A percentile compares a stretch with the other conserved stretches of the same genome.
These are phyloP conservation scores for Fusarium sp. DNA, from an alignment of 2,329 filamentous ascomycete genomes.

Conservation along the genomic window DNA sequence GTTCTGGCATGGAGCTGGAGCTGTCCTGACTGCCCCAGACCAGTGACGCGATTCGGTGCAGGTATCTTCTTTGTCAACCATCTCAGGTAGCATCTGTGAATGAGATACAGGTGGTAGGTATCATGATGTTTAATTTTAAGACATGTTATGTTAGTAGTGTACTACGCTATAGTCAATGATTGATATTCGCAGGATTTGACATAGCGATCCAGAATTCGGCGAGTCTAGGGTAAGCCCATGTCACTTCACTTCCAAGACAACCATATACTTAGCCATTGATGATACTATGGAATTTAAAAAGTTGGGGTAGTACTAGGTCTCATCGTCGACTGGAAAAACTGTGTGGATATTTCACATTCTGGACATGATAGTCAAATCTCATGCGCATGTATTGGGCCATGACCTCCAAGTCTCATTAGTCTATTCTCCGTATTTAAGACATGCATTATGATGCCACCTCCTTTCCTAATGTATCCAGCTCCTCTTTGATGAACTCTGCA, in stretches of 20 bases:
- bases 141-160: not conserved
- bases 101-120: not conserved
- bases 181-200: not conserved
- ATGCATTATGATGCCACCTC: constrained; percentile 60
- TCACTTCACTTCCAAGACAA: too few species aligned
- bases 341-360: too few species aligned
- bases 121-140: not conserved
- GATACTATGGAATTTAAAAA: too few species aligned
- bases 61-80: not conserved
- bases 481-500: constrained; percentile 72
- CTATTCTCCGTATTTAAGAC: constrained; percentile 26
- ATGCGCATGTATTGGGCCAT: not conserved
- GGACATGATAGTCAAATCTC: not conserved
- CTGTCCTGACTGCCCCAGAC: not conserved
- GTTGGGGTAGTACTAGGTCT: too few species aligned
- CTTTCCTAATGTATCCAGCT: constrained; percentile 71
- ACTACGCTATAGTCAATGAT: not conserved
- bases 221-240: not conserved
- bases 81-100: too few species aligned
- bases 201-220: not conserved
- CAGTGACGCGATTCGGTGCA: not conserved
- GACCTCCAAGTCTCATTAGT: constrained; percentile 31
- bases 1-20: not conserved
- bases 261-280: too few species aligned
- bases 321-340: not conserved